A percentile compares a stretch with the other conserved stretches of the same genome.
Conservation (phyloP, 2,329 filamentous ascomycete genomes). For the Colletotrichum echinochloae region DNA sequence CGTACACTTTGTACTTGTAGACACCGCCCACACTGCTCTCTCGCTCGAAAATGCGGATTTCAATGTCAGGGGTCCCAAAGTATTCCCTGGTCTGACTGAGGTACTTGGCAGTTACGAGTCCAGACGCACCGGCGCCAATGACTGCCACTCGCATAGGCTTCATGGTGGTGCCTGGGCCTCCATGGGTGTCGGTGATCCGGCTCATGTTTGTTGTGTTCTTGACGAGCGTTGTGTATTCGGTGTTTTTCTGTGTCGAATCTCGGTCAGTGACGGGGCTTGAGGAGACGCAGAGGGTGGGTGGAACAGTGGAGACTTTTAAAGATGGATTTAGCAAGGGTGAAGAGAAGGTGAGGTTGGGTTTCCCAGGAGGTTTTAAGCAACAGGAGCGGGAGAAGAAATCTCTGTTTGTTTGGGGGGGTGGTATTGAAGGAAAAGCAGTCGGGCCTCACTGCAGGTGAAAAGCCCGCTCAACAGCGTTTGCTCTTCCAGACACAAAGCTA, state of each 20-base stretch:
- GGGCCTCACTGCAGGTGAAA: too few relatives aligned
- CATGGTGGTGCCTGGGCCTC: not conserved
- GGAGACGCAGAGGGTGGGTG: too few relatives aligned
- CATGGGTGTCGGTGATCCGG: not conserved
- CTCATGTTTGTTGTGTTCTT: not conserved
- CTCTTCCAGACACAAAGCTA: not conserved
- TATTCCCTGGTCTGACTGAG: conserved; percentile 53
- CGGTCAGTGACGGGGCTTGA: not conserved
- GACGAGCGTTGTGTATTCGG: not conserved
- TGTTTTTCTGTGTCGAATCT: too few relatives aligned
- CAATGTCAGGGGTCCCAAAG: conserved; percentile 53
- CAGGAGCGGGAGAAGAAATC: not conserved
- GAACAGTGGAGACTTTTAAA: too few relatives aligned
- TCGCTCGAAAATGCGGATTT: conserved; percentile 59
- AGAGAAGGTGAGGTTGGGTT: not conserved
- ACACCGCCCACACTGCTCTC: conserved; percentile 59
- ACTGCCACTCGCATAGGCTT: conserved; percentile 54
- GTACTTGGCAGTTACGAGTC: conserved; percentile 56
- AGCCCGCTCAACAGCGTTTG: not conserved
- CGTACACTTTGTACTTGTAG: conserved; percentile 60
- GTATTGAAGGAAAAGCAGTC: not conserved
- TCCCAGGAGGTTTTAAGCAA: not conserved
- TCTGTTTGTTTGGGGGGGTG: not conserved
- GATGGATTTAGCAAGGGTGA: not conserved
- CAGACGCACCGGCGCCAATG: conserved; percentile 58